These are phyloP conservation scores for Colletotrichum sp. DNA, from an alignment of 2,329 filamentous ascomycete species.

Conservation along the genomic window DNA sequence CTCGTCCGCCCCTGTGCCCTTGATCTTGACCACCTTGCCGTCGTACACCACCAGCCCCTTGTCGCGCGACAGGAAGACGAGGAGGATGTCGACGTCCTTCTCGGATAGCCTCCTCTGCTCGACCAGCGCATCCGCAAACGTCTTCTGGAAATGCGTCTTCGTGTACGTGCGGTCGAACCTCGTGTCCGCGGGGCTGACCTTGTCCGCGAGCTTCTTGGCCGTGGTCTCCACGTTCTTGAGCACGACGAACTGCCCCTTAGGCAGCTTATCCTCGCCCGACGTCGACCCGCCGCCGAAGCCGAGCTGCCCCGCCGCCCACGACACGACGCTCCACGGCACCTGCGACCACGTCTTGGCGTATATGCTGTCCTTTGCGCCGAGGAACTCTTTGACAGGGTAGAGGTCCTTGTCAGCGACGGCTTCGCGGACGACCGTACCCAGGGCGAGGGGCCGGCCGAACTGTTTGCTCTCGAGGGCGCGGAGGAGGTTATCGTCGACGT, in stretches of 20 bases:
- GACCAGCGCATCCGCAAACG: constrained; percentile 59
- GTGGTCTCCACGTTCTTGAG: constrained; percentile 66
- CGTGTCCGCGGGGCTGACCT: constrained; percentile 35
- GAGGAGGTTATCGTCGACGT: constrained; percentile 67
- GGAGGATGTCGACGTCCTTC: constrained; percentile 71
- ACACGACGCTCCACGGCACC: constrained; percentile 71
- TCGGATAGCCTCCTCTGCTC: constrained; percentile 59
- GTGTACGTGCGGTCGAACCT: constrained; percentile 73
- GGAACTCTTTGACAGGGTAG: constrained; percentile 73
- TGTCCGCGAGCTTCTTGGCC: constrained; percentile 57
- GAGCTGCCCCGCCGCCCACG: constrained; percentile 76
- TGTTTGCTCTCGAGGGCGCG: constrained; percentile 76
- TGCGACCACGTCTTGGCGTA: constrained; percentile 71
- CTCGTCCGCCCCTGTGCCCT: constrained; percentile 43
- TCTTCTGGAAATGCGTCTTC: constrained; percentile 65
- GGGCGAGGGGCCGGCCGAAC: constrained; percentile 80
- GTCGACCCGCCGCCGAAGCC: constrained; percentile 59
- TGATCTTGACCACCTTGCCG: constrained; percentile 77
- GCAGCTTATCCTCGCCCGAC: constrained; percentile 58
- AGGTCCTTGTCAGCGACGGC: constrained; percentile 72
- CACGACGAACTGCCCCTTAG: constrained; percentile 68
- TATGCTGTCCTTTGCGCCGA: constrained; percentile 69
- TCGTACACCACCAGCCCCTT: constrained; percentile 64
- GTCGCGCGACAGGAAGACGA: constrained; percentile 73
- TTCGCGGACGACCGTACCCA: constrained; percentile 80